A percentile compares a stretch with the other conserved stretches of the same genome.
These are phyloP conservation scores for Pseudogymnoascus sp. DNA, from an alignment of 2,329 filamentous ascomycete genomes.

Conservation along the genomic window DNA sequence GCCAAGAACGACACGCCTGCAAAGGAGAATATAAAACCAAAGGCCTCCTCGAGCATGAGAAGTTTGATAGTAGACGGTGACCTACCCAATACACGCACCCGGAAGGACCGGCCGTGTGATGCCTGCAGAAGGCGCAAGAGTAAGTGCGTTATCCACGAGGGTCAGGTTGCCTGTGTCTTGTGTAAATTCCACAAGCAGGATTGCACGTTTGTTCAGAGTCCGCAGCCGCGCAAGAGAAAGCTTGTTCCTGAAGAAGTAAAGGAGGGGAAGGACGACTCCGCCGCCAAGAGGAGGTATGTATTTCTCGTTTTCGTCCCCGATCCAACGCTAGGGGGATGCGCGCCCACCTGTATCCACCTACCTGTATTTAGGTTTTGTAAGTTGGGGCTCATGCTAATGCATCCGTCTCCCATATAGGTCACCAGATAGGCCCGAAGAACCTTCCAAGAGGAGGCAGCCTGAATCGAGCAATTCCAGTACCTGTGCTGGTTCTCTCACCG, in stretches of 20 bases:
- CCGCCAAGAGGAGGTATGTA: slow-evolving; percentile 59
- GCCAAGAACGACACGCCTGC: slow-evolving; percentile 20
- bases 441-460: slow-evolving; percentile 41
- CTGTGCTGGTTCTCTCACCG: slow-evolving; percentile 53
- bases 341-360: not conserved
- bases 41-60: slow-evolving; percentile 39
- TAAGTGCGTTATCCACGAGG: slow-evolving; percentile 72
- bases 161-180: slow-evolving; percentile 61
- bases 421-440: slow-evolving; percentile 46
- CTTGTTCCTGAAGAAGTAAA: slow-evolving; percentile 47
- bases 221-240: slow-evolving; percentile 73
- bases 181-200: slow-evolving; percentile 72
- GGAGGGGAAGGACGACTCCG: slow-evolving; percentile 47
- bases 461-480: slow-evolving; percentile 54
- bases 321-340: slow-evolving; percentile 13
- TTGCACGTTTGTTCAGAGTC: slow-evolving; percentile 70
- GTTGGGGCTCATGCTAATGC: slow-evolving; percentile 16
- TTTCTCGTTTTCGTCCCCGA: slow-evolving; percentile 19
- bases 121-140: slow-evolving; percentile 65
- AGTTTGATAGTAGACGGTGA: slow-evolving; percentile 22
- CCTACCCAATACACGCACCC: slow-evolving; percentile 33
- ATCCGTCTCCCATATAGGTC: slow-evolving; percentile 37
- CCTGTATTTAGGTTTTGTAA: slow-evolving; percentile 5
- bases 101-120: slow-evolving; percentile 55
- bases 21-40: slow-evolving; percentile 27